These are phyloP conservation scores for Kodamaea arcana DNA, from an alignment of 1,139 yeast species.

Conservation along the genomic window DNA sequence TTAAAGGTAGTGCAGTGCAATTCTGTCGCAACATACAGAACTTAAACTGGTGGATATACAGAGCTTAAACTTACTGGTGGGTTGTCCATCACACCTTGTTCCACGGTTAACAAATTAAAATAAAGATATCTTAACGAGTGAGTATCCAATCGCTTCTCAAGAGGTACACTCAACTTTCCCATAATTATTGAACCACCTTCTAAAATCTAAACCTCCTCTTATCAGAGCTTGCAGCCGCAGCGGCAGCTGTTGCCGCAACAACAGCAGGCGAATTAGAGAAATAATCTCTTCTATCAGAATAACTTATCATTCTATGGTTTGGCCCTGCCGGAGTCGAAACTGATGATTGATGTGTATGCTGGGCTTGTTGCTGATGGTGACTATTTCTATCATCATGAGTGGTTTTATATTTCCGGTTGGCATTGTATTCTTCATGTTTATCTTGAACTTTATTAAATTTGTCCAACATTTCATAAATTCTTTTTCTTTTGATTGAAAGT, in stretches of 20 bases:
- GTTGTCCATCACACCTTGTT: too few species aligned
- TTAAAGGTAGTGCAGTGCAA: too few species aligned
- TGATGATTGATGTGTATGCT: conserved; percentile 2
- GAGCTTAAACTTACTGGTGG: too few species aligned
- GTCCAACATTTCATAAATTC: conserved; percentile 53
- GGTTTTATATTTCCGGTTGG: conserved; percentile 10
- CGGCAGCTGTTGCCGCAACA: conserved; percentile 9
- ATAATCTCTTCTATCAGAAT: conserved; percentile 14
- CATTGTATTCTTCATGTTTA: conserved; percentile 37
- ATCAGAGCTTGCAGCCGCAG: conserved; percentile 4
- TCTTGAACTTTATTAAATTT: conserved; percentile 60
- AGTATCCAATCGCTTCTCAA: too few species aligned
- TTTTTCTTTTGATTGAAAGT: conserved; percentile 38
- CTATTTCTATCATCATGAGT: conserved; percentile 2
- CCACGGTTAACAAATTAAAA: too few species aligned
- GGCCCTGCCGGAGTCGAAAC: conserved; percentile 1
- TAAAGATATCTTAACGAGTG: too few species aligned
- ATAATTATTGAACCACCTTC: too few species aligned
- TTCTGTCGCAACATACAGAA: too few species aligned
- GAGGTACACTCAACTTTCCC: too few species aligned
- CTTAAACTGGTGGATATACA: too few species aligned
- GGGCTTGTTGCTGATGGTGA: conserved; percentile 1
- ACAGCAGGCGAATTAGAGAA: conserved; percentile 11
- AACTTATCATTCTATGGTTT: conserved; percentile 9
- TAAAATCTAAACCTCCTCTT: conserved; percentile 2